Percentiles rank a stretch among this genome's conserved stretches.
phyloP scores from a whole-genome alignment of 192 early-diverging fungal genomes.

The Dissophora ornata region DNA sequence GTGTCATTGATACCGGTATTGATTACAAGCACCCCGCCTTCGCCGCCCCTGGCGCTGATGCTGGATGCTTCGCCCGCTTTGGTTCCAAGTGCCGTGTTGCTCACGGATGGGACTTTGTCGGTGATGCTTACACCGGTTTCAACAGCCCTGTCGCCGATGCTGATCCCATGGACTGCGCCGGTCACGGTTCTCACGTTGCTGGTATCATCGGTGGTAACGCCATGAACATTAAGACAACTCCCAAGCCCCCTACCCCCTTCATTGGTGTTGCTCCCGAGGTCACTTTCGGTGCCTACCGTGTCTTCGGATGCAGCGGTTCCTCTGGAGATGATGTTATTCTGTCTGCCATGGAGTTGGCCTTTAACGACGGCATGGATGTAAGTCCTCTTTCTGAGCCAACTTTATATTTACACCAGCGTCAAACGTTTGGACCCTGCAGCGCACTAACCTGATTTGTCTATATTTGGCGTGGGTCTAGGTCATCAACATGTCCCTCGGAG shows the following conservation, averaged over 20 bases:
- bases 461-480: constrained; percentile 63
- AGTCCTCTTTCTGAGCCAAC: constrained; percentile 21
- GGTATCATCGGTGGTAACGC: constrained; percentile 82
- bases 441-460: no score
- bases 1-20: constrained; percentile 69
- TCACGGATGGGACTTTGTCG: constrained; percentile 73
- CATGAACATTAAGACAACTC: constrained; percentile 37
- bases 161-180: constrained; percentile 70
- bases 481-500: constrained; percentile 77
- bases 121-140: constrained; percentile 43
- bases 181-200: constrained; percentile 74
- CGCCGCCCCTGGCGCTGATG: constrained; percentile 52
- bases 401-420: no score
- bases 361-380: constrained; percentile 75
- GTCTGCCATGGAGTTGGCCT: constrained; percentile 79
- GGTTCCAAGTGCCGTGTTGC: constrained; percentile 65
- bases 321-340: constrained; percentile 78
- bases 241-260: constrained; percentile 51
- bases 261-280: constrained; percentile 86
- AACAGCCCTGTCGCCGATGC: constrained; percentile 58
- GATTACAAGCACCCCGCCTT: constrained; percentile 72
- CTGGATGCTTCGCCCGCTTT: constrained; percentile 68
- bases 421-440: no score
- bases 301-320: constrained; percentile 82
- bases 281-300: constrained; percentile 82